Conservation (phyloP, 1,284 basidiomycete species). For the Pisolithus thermaeus region DNA sequence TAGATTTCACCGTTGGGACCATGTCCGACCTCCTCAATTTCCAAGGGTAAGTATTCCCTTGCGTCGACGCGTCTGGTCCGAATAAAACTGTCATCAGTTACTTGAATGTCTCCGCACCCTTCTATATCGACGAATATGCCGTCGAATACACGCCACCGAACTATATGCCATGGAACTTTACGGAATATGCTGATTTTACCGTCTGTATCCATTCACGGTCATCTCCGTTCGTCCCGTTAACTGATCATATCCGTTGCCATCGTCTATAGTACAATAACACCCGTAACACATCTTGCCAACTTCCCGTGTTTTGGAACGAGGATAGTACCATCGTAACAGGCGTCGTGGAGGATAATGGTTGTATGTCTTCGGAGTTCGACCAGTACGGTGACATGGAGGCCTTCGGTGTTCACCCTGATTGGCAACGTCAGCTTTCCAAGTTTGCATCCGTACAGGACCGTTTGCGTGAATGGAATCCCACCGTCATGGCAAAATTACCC, state of each 20-base stretch:
- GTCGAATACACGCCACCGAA: conserved; percentile 71
- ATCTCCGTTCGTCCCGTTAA: neutral
- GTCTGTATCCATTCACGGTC: conserved; percentile 32
- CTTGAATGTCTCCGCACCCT: conserved; percentile 77
- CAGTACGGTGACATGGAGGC: conserved; percentile 94
- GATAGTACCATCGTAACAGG: conserved; percentile 55
- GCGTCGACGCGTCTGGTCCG: conserved; percentile 6
- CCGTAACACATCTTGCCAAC: conserved; percentile 66
- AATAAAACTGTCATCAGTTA: conserved; percentile 39
- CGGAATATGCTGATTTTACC: conserved; percentile 77
- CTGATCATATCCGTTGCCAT: conserved; percentile 4
- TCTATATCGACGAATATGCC: conserved; percentile 68
- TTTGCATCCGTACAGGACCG: conserved; percentile 94
- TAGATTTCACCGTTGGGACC: conserved; percentile 89
- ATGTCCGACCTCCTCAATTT: conserved; percentile 86
- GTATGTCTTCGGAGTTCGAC: conserved; percentile 80
- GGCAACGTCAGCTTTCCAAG: conserved; percentile 89
- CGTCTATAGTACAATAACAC: conserved; percentile 48
- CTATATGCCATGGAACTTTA: conserved; percentile 80
- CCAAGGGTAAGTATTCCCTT: conserved; percentile 48
- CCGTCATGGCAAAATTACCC: conserved; percentile 71
- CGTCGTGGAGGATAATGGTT: conserved; percentile 52
- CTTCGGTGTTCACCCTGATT: conserved; percentile 92
- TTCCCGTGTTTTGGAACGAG: conserved; percentile 77
- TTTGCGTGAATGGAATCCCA: conserved; percentile 81